These are phyloP conservation scores for Patellifolia procumbens DNA, from an alignment of 179 eudicot genomes.

Conservation along the genomic window DNA sequence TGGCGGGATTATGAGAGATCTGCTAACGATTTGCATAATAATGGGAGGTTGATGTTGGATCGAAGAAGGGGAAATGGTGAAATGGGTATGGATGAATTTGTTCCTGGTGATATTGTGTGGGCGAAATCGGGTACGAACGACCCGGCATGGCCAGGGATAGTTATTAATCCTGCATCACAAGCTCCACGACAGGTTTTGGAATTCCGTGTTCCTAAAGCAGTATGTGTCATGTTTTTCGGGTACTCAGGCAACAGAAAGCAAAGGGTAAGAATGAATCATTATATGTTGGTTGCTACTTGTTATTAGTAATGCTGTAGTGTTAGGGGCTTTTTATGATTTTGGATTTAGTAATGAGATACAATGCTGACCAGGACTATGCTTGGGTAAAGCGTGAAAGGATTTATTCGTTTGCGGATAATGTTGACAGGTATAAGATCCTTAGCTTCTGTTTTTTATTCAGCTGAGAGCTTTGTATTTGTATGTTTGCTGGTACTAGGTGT, in stretches of 20 bases:
- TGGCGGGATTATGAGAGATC: slow-evolving; percentile 40
- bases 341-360: neutral
- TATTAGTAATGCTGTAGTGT: slow-evolving; percentile 17
- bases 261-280: slow-evolving; percentile 39
- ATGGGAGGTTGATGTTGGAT: slow-evolving; percentile 29
- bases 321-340: slow-evolving; percentile 26
- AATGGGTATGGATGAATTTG: slow-evolving; percentile 46
- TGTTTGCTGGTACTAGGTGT: slow-evolving; percentile 10
- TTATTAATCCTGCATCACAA: slow-evolving; percentile 70
- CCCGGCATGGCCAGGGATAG: slow-evolving; percentile 98
- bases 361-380: slow-evolving; percentile 80
- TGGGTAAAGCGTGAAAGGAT: slow-evolving; percentile 85
- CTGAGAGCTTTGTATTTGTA: neutral
- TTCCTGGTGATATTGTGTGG: slow-evolving; percentile 93
- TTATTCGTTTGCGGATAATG: slow-evolving; percentile 71
- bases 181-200: slow-evolving; percentile 74
- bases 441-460: neutral
- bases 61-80: slow-evolving; percentile 28
- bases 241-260: slow-evolving; percentile 70
- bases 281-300: slow-evolving; percentile 13
- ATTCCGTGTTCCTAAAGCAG: slow-evolving; percentile 55
- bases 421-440: slow-evolving; percentile 56
- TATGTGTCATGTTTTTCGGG: slow-evolving; percentile 95
- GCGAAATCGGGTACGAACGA: slow-evolving; percentile 66
- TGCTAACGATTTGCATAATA: slow-evolving; percentile 26